Percentiles rank a stretch among this genome's conserved stretches.
Evolutionary conservation across 805 yeast genomes (phyloP).

Genomic region (Suhomyces vadensis): DNA sequence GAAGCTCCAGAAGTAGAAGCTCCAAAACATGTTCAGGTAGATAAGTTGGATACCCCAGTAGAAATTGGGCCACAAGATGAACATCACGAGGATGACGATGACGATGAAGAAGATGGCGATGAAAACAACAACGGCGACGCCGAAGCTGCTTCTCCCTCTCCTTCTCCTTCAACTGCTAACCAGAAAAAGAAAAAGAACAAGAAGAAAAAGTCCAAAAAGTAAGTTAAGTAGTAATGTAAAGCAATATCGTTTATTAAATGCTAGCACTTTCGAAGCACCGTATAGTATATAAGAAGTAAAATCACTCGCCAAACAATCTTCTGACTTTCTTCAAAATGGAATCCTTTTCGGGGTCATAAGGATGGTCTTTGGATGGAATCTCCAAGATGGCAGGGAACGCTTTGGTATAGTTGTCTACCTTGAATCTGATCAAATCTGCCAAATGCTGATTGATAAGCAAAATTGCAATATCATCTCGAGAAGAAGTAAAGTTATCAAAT

Average conservation of each 20-base stretch:
- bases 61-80: conserved; percentile 2
- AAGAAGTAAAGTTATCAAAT: conserved; percentile 70
- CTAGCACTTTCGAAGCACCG: conserved; percentile 3
- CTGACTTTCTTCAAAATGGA: conserved; percentile 91
- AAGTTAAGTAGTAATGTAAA: background rate
- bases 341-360: conserved; percentile 98
- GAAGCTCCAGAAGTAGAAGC: background rate
- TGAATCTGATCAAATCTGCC: conserved; percentile 84
- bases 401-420: conserved; percentile 78
- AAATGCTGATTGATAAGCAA: conserved; percentile 90
- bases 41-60: conserved; percentile 1
- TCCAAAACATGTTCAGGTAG: background rate
- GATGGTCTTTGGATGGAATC: conserved; percentile 97
- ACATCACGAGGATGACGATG: background rate
- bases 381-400: conserved; percentile 97
- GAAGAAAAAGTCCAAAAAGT: conserved; percentile 9
- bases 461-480: conserved; percentile 88
- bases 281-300: background rate
- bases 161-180: background rate
- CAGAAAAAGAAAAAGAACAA: conserved; percentile 9
- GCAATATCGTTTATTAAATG: no score
- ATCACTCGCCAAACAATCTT: conserved; percentile 87
- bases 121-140: no score
- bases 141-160: background rate
- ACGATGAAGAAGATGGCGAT: background rate